phyloP scores from a whole-genome alignment of 2,329 filamentous ascomycete genomes.

The Fusarium transvaalense region DNA sequence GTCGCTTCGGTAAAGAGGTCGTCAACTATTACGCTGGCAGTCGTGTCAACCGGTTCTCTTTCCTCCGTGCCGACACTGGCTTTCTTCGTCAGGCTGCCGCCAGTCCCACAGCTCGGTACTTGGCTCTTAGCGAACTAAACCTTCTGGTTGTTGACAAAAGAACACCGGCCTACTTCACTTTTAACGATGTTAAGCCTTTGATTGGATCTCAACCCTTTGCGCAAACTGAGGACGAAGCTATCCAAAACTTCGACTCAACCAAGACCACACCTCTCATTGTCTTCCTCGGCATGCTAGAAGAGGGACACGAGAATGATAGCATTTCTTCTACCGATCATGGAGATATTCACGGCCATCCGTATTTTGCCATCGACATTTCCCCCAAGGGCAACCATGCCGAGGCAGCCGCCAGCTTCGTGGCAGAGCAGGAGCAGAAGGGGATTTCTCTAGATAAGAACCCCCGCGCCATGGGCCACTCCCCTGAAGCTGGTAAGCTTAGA shows the following conservation, averaged over 20 bases:
- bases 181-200: conserved; percentile 76
- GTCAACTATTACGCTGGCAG: conserved; percentile 88
- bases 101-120: conserved; percentile 75
- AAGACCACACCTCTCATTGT: conserved; percentile 77
- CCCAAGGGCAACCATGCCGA: conserved; percentile 74
- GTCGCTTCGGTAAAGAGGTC: conserved; percentile 82
- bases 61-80: conserved; percentile 76
- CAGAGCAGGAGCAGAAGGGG: conserved; percentile 64
- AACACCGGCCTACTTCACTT: conserved; percentile 75
- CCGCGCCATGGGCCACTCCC: conserved; percentile 69
- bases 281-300: conserved; percentile 86
- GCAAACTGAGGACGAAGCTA: conserved; percentile 76
- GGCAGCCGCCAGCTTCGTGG: conserved; percentile 65
- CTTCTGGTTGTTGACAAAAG: conserved; percentile 72
- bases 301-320: conserved; percentile 58
- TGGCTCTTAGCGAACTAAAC: conserved; percentile 82
- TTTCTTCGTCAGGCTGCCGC: conserved; percentile 77
- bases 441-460: conserved; percentile 76
- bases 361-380: conserved; percentile 91
- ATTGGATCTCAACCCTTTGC: conserved; percentile 79
- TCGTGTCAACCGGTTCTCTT: conserved; percentile 82
- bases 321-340: conserved; percentile 62
- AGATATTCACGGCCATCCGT: conserved; percentile 82
- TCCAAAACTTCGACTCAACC: conserved; percentile 80
- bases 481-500: conserved; percentile 67